Conservation (phyloP, 1,139 yeast genomes). For the Kurtzmaniella quercitrusa region DNA sequence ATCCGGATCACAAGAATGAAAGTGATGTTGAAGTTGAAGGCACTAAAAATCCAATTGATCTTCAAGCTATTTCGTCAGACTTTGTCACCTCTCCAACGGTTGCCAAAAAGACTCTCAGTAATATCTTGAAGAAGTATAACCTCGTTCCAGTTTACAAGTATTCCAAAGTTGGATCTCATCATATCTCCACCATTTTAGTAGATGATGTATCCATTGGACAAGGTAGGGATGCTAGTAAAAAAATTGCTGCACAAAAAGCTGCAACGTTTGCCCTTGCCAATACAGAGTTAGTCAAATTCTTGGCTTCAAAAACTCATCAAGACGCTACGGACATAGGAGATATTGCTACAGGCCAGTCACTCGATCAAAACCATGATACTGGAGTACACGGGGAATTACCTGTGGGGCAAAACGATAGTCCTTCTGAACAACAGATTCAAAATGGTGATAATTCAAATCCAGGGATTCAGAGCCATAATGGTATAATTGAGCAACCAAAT, state of each 20-base stretch:
- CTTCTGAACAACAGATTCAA: too few relatives aligned
- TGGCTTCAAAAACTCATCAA: conserved; percentile 3
- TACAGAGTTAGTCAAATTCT: conserved; percentile 4
- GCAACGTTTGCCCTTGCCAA: conserved; percentile 7
- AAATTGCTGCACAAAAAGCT: conserved; percentile 16
- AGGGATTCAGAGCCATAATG: too few relatives aligned
- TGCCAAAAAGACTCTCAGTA: conserved; percentile 6
- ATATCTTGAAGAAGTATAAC: conserved; percentile 1
- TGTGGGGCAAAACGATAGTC: too few relatives aligned
- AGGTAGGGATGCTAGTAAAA: conserved; percentile 27
- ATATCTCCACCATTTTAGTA: conserved; percentile 11
- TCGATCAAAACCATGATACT: not conserved
- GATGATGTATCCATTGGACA: conserved; percentile 28
- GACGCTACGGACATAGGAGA: not conserved
- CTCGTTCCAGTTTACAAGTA: conserved; percentile 8
- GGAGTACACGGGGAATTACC: too few relatives aligned
- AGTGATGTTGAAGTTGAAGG: not conserved
- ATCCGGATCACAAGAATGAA: not conserved
- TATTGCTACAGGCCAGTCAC: not conserved
- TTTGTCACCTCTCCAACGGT: not conserved
- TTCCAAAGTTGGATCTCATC: conserved; percentile 4
- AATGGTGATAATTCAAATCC: too few relatives aligned
- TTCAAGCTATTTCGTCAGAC: not conserved
- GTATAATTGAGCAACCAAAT: too few relatives aligned
- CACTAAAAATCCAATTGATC: not conserved